Conservation (phyloP, 2,329 filamentous ascomycete species). For the Arthrinium phaeospermum region DNA sequence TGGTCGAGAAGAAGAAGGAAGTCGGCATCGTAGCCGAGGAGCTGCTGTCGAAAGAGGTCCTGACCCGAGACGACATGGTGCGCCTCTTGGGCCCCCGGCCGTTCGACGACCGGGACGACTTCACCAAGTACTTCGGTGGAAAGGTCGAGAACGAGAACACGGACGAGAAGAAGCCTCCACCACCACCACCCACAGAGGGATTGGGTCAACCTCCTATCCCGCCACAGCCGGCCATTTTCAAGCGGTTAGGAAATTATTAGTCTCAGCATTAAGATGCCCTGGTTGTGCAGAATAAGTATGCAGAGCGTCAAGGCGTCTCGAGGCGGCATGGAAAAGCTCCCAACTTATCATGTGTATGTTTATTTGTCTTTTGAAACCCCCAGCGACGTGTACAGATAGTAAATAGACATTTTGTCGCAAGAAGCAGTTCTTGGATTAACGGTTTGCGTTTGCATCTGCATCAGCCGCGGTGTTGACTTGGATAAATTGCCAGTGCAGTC, state of each 20-base stretch:
- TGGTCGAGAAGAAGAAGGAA: constrained; percentile 85
- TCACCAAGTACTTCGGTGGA: constrained; percentile 89
- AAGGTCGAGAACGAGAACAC: constrained; percentile 33
- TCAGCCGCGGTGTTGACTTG: neutral
- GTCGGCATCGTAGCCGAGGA: constrained; percentile 92
- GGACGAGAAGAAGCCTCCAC: constrained; percentile 63
- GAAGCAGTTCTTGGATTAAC: neutral
- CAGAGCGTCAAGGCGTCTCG: constrained; percentile 15
- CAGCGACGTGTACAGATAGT: constrained; percentile 27
- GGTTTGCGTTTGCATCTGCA: neutral
- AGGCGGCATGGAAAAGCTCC: constrained; percentile 31
- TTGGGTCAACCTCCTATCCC: constrained; percentile 45
- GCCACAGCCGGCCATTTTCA: constrained; percentile 35
- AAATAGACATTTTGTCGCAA: constrained; percentile 22
- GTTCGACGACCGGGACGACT: constrained; percentile 85
- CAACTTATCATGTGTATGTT: constrained; percentile 36
- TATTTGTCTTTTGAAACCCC: constrained; percentile 23
- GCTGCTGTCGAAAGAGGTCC: constrained; percentile 87
- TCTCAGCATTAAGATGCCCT: neutral
- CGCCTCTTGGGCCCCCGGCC: constrained; percentile 83
- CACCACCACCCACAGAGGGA: constrained; percentile 56
- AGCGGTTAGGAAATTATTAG: constrained; percentile 23
- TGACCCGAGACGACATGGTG: constrained; percentile 91
- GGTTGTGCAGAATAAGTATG: neutral
- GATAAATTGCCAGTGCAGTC: neutral